These are phyloP conservation scores for Chionographis japonica DNA, from an alignment of 106 monocot genomes.

Conservation along the genomic window DNA sequence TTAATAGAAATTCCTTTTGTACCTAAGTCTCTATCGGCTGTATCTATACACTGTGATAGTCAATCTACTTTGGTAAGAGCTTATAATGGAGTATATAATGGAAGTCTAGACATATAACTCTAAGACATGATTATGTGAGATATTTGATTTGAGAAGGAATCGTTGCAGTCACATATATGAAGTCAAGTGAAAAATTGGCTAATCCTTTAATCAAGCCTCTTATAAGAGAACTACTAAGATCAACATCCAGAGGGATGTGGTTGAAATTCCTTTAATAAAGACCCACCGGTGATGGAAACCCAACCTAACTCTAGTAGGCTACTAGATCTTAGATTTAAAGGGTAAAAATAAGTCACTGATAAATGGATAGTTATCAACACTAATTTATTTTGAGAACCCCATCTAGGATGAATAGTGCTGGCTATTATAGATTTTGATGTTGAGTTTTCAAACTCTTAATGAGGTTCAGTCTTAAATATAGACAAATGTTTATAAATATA, in stretches of 20 bases:
- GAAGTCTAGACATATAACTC: constrained; percentile 11
- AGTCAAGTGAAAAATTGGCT: not conserved
- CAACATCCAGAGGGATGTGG: not conserved
- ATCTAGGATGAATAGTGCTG: no score
- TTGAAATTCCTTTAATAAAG: not conserved
- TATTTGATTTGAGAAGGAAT: not conserved
- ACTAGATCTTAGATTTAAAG: no score
- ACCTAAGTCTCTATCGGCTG: no score
- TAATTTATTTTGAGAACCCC: no score
- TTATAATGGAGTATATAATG: constrained; percentile 7
- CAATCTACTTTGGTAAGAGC: not conserved
- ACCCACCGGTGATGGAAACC: not conserved
- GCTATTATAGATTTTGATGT: no score
- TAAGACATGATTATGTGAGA: constrained; percentile 8
- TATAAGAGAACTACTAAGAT: not conserved
- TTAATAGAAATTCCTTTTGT: no score
- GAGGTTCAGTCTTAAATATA: no score
- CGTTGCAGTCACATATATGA: not conserved
- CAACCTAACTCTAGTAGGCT: no score
- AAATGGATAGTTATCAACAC: no score
- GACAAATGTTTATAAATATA: no score
- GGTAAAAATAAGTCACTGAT: no score
- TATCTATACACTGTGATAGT: constrained; percentile 20
- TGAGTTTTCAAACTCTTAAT: no score
- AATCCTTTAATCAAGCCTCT: constrained; percentile 7